Base-by-base conservation (phyloP, 2,329 filamentous ascomycete species). In the Ceratocystis albifundus region DNA sequence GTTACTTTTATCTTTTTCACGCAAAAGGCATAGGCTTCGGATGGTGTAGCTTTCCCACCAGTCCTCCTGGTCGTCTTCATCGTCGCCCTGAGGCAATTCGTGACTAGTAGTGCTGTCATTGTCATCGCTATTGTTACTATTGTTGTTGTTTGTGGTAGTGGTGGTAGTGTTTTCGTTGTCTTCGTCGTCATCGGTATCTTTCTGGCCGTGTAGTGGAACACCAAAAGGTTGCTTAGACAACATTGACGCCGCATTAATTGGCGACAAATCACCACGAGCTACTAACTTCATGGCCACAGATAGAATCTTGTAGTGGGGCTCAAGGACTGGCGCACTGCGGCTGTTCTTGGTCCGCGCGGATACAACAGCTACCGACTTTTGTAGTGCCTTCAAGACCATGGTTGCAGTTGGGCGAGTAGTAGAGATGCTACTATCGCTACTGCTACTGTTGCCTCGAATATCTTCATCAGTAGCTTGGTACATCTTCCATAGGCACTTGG, bases 291-390 rank as follows among this genome's bases (percentile, higher is more conserved):
- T 86, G 5, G 91, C 77, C 25, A 94, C 79, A 1, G 89, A 88
- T 45, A 94, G 82, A 22, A 96, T 86, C 76, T 96, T 96, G 79
- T 95, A 96, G 73, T 96, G 91, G 2, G 92, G 92, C 73, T 96
- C 92, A 17, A 96, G 81, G 28, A 95, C 86, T 0, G 89, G 90
- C 68, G 96, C 90, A 22, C 81, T 85, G 72, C 80, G 78, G 15
- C 82, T 77, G 22, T 81, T 81, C 69, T 84, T 84, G 32, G 81
- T 80, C 36, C 82, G 74, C 20, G 76, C 77, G 5, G 77, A 76
- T 0, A 82, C 81, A 1, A 82, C 77, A 65, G 79, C 73, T 22
- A 84, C 76, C 1, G 81, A 76, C 67, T 77, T 78, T 69, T 83
- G 80, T 2, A 85, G 76, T 0, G 79, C 77, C 2, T 74, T 70